Base-by-base conservation (phyloP, 257 asterid species). In the Eustoma russellianum region DNA sequence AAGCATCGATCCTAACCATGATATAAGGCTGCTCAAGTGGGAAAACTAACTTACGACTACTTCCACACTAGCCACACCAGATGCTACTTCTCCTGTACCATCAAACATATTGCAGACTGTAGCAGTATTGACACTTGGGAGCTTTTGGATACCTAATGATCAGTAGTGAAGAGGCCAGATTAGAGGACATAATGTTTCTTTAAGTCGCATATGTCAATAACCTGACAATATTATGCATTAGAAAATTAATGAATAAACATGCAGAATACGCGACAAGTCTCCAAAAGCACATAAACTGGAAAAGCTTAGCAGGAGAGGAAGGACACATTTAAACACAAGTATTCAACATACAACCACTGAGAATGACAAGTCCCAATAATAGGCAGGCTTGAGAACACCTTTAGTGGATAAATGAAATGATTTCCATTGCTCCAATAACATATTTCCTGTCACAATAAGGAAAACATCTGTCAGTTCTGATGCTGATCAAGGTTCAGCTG, bases 41-140 rank as follows among this genome's bases (percentile, higher is more conserved):
- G 5, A 11, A 30, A 57, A 46, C 28, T 48, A 60, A 72, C 94
- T 75, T 76, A 87, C 98, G 19, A 91, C 61, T 35, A 92, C 76
- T 66, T 83, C 93, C 17, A 83, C 90, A 59, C 90, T 74, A 68
- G 98, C 97, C 33, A 91, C 93, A 66, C 71, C 97, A 57, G 93
- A 94, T 51, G 90, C 93, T 74, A 87, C 50, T 64, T 91, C 98
- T 61, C 98, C 98, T 69, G 71, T 72, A 52, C 73, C 78, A 64
- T 91, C 98, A 72, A 79, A 87, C 55, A 87, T 69, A 61, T 80
- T 76, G 83, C 89, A 76, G 41, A 85, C 93, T 18, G 72, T 75
- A 50, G 95, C 82, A 52, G 94, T 91, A 66, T 72, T 84, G 46
- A 80, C 77, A 76, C 76, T 77, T 55, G 66, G 69, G 62, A 70